phyloP scores from a whole-genome alignment of 306 rosid species.

The Malus orientalis region DNA sequence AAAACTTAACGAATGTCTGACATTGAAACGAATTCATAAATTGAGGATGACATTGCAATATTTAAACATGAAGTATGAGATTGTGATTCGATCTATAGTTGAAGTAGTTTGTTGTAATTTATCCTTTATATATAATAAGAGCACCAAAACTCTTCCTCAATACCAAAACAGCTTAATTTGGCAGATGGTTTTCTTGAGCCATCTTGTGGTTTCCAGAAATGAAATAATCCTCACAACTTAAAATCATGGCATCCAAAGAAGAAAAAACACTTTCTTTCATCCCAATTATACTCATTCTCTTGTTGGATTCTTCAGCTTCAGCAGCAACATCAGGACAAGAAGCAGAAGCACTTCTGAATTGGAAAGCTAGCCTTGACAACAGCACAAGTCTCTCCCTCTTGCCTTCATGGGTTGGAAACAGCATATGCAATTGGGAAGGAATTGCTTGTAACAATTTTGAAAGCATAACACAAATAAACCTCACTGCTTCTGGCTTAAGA shows the following conservation, averaged over 20 bases:
- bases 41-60: too few relatives aligned
- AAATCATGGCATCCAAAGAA: not conserved
- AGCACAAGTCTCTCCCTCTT: not conserved
- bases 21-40: too few relatives aligned
- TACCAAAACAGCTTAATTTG: not conserved
- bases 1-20: too few relatives aligned
- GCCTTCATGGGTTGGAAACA: constrained; percentile 20
- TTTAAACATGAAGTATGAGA: too few relatives aligned
- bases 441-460: constrained; percentile 8
- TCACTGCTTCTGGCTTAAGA: constrained; percentile 13
- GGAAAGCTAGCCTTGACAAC: constrained; percentile 21
- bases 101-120: too few relatives aligned
- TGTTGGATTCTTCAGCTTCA: not conserved
- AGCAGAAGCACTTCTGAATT: constrained; percentile 18
- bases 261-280: not conserved
- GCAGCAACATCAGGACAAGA: not conserved
- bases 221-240: not conserved
- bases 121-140: too few relatives aligned
- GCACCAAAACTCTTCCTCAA: not conserved
- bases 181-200: not conserved
- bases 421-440: constrained; percentile 17
- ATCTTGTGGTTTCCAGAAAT: not conserved
- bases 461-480: constrained; percentile 11
- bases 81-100: too few relatives aligned
- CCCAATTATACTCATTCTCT: not conserved